A percentile compares a stretch with the other conserved stretches of the same genome.
Evolutionary conservation across 2,329 filamentous ascomycete genomes (phyloP).

Genomic region (Dactylellina sp.): DNA sequence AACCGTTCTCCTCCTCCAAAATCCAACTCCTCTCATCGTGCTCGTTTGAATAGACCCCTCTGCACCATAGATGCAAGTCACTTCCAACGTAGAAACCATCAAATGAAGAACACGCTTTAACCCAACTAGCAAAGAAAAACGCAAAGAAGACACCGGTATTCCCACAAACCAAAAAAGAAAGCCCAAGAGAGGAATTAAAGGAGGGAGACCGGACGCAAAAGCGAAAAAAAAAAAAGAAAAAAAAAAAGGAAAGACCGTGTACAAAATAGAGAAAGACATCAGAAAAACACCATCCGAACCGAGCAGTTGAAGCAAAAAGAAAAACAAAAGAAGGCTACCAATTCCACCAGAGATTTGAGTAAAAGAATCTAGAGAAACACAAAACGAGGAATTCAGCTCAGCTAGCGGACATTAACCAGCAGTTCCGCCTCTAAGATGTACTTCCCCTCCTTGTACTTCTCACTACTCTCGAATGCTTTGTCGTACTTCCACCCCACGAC

Average conservation of each 20-base stretch:
- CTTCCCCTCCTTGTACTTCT: slow-evolving; percentile 99
- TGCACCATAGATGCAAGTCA: neutral
- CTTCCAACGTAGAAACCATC: neutral
- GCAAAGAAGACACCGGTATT: neutral
- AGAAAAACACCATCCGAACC: slow-evolving; percentile 1
- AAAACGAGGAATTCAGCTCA: neutral
- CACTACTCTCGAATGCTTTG: slow-evolving; percentile 88
- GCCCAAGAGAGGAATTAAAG: slow-evolving; percentile 18
- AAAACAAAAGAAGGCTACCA: slow-evolving; percentile 9
- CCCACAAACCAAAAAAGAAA: slow-evolving; percentile 14
- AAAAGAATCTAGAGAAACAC: slow-evolving; percentile 16
- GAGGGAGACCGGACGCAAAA: neutral
- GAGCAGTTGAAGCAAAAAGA: slow-evolving; percentile 10
- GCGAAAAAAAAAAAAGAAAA: slow-evolving; percentile 12
- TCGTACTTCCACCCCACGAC: slow-evolving; percentile 99
- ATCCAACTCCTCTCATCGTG: neutral
- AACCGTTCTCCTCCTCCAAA: neutral
- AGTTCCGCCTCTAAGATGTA: slow-evolving; percentile 95
- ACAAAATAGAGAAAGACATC: slow-evolving; percentile 10
- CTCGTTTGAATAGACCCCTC: neutral
- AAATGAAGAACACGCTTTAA: slow-evolving; percentile 13
- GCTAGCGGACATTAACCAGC: slow-evolving; percentile 75
- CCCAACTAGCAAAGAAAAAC: slow-evolving; percentile 2
- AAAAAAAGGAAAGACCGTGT: neutral
- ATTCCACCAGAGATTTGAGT: slow-evolving; percentile 4